Evolutionary conservation across 257 asterid species (phyloP).

Genomic region (Parsonsia alboflavescens): DNA sequence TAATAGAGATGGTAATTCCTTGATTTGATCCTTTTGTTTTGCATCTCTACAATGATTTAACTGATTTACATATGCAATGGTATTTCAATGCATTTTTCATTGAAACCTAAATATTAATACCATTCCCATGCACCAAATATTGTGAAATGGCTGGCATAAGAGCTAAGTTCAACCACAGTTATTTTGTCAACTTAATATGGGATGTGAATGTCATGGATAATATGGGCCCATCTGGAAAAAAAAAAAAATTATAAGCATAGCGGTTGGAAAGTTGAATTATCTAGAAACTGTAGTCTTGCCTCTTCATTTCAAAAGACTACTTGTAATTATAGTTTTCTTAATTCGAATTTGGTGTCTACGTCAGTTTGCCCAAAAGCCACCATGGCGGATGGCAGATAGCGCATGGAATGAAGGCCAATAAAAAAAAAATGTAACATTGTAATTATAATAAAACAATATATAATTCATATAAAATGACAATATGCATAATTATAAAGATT

Average conservation of each 20-base stretch:
- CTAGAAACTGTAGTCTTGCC: background rate
- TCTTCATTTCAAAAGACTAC: too few species aligned
- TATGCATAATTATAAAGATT: too few species aligned
- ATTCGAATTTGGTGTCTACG: background rate
- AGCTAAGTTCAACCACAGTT: background rate
- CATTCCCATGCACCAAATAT: background rate
- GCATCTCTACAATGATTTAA: background rate
- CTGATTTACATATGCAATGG: background rate
- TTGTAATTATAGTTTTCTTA: background rate
- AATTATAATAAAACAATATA: too few species aligned
- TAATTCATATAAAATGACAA: too few species aligned
- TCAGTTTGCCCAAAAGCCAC: background rate
- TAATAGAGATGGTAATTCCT: constrained; percentile 52
- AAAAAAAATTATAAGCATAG: background rate
- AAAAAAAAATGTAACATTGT: too few species aligned
- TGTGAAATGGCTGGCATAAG: background rate
- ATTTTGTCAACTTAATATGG: background rate
- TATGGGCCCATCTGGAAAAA: too few species aligned
- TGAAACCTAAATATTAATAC: background rate
- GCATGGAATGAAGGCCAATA: too few species aligned
- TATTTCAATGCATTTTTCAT: background rate
- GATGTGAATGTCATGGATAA: background rate
- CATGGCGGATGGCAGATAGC: too few species aligned
- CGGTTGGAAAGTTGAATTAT: background rate
- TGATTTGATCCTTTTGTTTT: background rate